These are phyloP conservation scores for Volutella citrinella DNA, from an alignment of 2,329 filamentous ascomycete species.

Conservation along the genomic window DNA sequence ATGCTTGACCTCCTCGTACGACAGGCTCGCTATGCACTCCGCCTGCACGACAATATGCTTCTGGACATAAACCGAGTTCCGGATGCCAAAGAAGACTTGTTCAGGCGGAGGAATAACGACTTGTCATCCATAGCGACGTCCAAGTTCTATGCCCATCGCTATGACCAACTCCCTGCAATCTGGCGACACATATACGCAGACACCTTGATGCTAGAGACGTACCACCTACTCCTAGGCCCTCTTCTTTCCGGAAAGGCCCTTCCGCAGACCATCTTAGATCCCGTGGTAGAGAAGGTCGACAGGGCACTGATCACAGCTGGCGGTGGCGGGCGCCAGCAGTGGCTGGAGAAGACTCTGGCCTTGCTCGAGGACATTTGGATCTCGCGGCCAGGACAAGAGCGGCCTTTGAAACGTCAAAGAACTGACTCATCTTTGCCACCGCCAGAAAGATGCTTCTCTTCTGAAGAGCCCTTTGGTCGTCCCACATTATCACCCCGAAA, in stretches of 20 bases:
- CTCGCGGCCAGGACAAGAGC: conserved; percentile 8
- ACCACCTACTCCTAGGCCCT: conserved; percentile 28
- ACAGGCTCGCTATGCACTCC: conserved; percentile 25
- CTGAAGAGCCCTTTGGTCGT: conserved; percentile 26
- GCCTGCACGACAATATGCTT: conserved; percentile 17
- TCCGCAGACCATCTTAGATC: conserved; percentile 38
- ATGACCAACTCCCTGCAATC: conserved; percentile 60
- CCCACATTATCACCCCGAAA: conserved; percentile 21
- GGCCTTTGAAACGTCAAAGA: conserved; percentile 21
- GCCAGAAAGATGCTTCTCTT: conserved; percentile 21
- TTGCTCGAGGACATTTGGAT: conserved; percentile 34
- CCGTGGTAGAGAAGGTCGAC: conserved; percentile 67
- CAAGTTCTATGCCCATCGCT: conserved; percentile 69
- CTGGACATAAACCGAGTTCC: background rate
- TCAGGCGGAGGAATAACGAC: conserved; percentile 49
- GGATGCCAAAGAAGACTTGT: conserved; percentile 20
- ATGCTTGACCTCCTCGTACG: conserved; percentile 25
- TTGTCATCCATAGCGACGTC: conserved; percentile 57
- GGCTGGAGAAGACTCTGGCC: conserved; percentile 51
- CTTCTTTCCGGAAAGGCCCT: conserved; percentile 4
- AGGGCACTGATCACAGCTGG: conserved; percentile 74
- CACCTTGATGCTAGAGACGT: conserved; percentile 62
- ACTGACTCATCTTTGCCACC: conserved; percentile 3
- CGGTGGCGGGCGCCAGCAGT: conserved; percentile 47
- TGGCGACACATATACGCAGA: conserved; percentile 75